Percentiles rank a stretch among this genome's conserved stretches.
Conservation (phyloP, 805 yeast genomes). For the Monosporozyma aquatica region DNA sequence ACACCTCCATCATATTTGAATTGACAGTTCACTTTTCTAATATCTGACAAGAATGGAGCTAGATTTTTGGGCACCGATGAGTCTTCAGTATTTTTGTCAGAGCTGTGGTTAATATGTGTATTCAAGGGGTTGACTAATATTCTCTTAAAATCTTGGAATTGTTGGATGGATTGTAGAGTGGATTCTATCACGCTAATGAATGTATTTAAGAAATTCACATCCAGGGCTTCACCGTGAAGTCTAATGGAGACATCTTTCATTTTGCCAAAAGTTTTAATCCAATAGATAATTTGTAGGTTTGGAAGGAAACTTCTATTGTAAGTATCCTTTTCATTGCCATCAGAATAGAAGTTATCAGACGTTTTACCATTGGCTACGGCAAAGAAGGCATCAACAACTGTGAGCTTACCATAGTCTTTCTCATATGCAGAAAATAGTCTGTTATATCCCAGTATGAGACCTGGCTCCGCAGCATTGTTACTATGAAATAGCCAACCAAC, state of each 20-base stretch:
- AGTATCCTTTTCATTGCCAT: constrained; percentile 37
- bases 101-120: neutral
- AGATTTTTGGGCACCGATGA: constrained; percentile 5
- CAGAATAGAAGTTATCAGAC: constrained; percentile 41
- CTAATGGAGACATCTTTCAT: constrained; percentile 42
- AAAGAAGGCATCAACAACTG: constrained; percentile 58
- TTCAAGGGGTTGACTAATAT: constrained; percentile 8
- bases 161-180: constrained; percentile 38
- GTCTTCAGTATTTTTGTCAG: constrained; percentile 2
- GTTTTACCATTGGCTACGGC: constrained; percentile 60
- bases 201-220: constrained; percentile 52
- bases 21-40: constrained; percentile 39
- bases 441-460: constrained; percentile 73
- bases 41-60: constrained; percentile 18
- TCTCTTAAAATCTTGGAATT: constrained; percentile 32
- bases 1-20: constrained; percentile 64
- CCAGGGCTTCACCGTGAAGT: constrained; percentile 60
- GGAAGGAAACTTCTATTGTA: constrained; percentile 63
- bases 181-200: constrained; percentile 48
- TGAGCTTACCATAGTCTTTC: constrained; percentile 53
- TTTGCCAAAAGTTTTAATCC: constrained; percentile 17
- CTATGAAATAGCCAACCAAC: constrained; percentile 70
- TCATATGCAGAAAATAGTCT: constrained; percentile 58
- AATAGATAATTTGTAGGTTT: constrained; percentile 44
- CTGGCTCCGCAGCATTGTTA: constrained; percentile 40